Conservation (phyloP, 768 basidiomycete species). For the Serendipita sp. region DNA sequence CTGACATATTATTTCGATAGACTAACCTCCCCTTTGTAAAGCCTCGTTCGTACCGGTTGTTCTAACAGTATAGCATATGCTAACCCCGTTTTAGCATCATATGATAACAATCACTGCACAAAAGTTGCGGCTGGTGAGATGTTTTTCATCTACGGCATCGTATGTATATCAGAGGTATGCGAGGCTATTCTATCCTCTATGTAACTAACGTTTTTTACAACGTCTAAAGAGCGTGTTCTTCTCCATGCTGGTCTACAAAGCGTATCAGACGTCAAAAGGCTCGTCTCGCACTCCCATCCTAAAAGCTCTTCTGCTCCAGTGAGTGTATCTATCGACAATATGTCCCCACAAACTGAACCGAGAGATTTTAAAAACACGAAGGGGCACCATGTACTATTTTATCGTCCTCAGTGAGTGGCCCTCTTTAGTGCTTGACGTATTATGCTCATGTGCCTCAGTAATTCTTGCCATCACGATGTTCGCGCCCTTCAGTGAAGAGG, state of each 20-base stretch:
- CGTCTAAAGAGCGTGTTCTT: not conserved
- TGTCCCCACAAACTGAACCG: too few relatives aligned
- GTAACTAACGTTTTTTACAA: not conserved
- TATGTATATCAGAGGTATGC: not conserved
- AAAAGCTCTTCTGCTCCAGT: not conserved
- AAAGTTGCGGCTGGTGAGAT: constrained; percentile 1
- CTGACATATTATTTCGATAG: not conserved
- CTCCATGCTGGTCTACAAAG: constrained; percentile 3
- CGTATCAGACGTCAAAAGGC: not conserved
- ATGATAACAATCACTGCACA: not conserved
- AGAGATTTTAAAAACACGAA: too few relatives aligned
- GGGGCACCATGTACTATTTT: constrained; percentile 2
- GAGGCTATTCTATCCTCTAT: too few relatives aligned
- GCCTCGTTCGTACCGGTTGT: not conserved
- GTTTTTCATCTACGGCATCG: constrained; percentile 5
- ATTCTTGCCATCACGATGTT: constrained; percentile 4
- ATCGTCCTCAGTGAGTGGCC: not conserved
- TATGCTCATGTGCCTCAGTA: not conserved
- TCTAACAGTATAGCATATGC: not conserved
- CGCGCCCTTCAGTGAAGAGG: not conserved
- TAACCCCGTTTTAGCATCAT: not conserved
- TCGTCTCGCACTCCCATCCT: not conserved
- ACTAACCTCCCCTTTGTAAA: not conserved
- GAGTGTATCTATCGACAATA: too few relatives aligned
- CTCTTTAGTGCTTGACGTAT: not conserved